These are phyloP conservation scores for Begonia masoniana DNA, from an alignment of 306 rosid genomes.

Conservation along the genomic window DNA sequence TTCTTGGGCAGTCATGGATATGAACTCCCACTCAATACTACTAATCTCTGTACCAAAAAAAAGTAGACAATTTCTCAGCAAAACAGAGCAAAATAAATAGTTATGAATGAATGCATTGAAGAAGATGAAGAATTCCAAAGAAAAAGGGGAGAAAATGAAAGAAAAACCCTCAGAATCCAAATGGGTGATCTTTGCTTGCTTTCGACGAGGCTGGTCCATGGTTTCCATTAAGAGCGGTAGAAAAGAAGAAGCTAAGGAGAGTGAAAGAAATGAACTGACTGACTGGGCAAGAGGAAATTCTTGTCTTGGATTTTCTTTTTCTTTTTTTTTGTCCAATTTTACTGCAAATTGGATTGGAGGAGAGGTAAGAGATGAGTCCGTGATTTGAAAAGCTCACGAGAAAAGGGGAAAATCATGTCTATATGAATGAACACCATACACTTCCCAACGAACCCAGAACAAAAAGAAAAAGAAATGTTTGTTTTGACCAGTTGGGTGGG, in stretches of 20 bases:
- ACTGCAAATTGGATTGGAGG: too few species aligned
- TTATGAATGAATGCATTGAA: neutral
- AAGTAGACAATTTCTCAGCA: neutral
- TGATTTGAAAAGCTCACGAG: neutral
- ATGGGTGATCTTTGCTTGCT: constrained; percentile 3
- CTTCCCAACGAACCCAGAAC: too few species aligned
- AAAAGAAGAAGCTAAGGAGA: neutral
- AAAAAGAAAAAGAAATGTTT: constrained; percentile 2
- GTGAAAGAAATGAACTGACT: neutral
- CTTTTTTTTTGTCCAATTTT: too few species aligned
- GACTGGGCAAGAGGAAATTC: neutral
- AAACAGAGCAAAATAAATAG: neutral
- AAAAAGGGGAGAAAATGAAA: neutral
- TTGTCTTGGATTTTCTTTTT: too few species aligned
- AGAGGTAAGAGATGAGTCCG: neutral
- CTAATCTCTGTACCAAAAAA: constrained; percentile 9
- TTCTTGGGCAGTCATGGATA: constrained; percentile 16
- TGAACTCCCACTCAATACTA: constrained; percentile 13
- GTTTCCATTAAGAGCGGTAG: constrained; percentile 1
- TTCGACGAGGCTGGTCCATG: constrained; percentile 5
- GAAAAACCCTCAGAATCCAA: constrained; percentile 10
- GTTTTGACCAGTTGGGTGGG: constrained; percentile 16
- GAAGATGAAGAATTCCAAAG: neutral
- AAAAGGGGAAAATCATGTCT: neutral
- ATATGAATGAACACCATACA: neutral